Base-by-base conservation (phyloP, 2,329 filamentous ascomycete genomes). In the Ophiostoma fasciatum region DNA sequence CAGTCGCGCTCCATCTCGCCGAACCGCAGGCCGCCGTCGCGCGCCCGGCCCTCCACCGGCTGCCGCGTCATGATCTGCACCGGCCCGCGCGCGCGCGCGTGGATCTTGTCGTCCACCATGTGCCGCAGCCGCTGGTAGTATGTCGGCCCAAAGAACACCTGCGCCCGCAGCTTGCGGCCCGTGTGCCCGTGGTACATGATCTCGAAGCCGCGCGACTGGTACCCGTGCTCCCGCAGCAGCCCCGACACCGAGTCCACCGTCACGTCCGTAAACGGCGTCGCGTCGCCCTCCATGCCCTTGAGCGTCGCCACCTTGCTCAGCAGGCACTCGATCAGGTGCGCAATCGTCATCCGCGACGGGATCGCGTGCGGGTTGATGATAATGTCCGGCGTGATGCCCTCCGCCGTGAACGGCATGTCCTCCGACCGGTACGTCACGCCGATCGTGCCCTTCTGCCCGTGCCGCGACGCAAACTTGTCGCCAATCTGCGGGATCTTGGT, bases 1-100 rank as follows among this genome's bases (percentile, higher is more conserved):
- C 90, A 98, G 74, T 98, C 92, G 64, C 92, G 88, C 62, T 98
- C 92, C 90, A 98, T 98, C 68, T 98, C 90, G 77, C 90, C 90
- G 74, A 98, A 98, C 55, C 92, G 88, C 30, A 98, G 71, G 66
- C 90, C 90, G 71, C 90, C 90, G 56, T 98, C 92, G 60, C 92
- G 71, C 4, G 90, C 90, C 74, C 92, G 82, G 80, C 90, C 90
- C 62, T 98, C 90, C 12, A 98, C 90, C 14, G 90, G 90, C 59
- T 98, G 90, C 39, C 92, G 72, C 3, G 90, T 98, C 63, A 98
- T 74, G 52, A 98, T 98, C 61, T 98, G 90, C 17, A 94, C 82
- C 1, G 90, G 90, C 25, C 92, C 90, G 55, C 90, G 80, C 12
- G 92, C 90, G 60, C 92, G 82, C n/a, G 90, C 92, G 62, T 98